Evolutionary conservation across 148 eudicot species (phyloP), one percentile per base, ranked within the genome.

Genomic region (Gaultheria prostrata): DNA sequence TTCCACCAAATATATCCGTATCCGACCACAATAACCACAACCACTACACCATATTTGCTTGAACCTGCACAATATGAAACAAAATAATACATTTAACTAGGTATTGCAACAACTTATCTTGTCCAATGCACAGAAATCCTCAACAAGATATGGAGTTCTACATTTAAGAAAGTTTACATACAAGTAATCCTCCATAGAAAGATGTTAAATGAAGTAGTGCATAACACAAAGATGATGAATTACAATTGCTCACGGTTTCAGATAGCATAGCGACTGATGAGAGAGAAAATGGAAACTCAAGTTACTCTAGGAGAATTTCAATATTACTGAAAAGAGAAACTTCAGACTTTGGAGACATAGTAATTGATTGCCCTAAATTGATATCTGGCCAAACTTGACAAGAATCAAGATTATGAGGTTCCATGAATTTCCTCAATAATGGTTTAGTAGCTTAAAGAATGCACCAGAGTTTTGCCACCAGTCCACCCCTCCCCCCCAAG

Each of bases 1-100:
- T 97, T 97, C 99, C 99, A 97, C 99, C 99, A 95, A 84, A 90
- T 86, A 82, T 92, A 95, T 82, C 98, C 98, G 82, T 85, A 91
- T 71, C 98, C 99, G 49, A 89, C 86, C 85, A 88, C 93, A 56
- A 92, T 88, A 56, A 92, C 87, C 35, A 97, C 80, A 65, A 97
- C 75, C 56, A 93, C 80, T 9, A 91, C 77, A 63, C 95, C 94
- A 86, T 90, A 93, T 86, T 84, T 90, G 48, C 93, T 90, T 54
- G 94, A 87, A 85, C 93, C 99, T 97, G 90, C 73, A 88, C 49
- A 89, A 43, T 35, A 28, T 30, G 13, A 63, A 76, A 79, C 14
- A 54, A 82, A 50, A 35, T 69, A 76, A 51, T 61, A 54, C 81
- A 75, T 63, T 48, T 76, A 76, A 54, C 51, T 5, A 67, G 46